Conservation (phyloP, 306 rosid genomes). For the Cicer pinnatifidum region DNA sequence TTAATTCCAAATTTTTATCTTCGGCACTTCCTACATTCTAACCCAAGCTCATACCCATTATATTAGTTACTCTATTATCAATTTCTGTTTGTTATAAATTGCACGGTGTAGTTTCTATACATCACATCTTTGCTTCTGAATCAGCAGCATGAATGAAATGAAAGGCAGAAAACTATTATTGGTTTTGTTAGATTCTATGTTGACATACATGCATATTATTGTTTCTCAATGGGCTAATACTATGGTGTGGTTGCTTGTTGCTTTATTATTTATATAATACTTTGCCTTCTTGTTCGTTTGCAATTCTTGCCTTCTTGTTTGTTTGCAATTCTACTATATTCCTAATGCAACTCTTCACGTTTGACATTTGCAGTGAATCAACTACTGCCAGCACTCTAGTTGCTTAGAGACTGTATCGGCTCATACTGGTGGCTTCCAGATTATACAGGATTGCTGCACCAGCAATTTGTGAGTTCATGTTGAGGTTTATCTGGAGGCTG, state of each 20-base stretch:
- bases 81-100: background rate
- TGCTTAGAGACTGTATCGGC: conserved; percentile 32
- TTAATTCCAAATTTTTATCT: background rate
- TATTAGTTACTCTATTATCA: background rate
- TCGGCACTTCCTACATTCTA: background rate
- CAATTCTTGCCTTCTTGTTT: background rate
- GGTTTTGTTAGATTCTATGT: background rate
- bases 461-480: background rate
- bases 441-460: background rate
- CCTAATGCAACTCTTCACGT: background rate
- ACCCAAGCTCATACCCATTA: background rate
- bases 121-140: background rate
- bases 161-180: background rate
- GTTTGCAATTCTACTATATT: background rate
- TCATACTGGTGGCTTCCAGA: background rate
- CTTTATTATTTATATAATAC: background rate
- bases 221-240: background rate
- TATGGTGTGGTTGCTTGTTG: background rate
- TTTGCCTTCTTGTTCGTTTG: background rate
- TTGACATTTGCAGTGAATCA: conserved; percentile 48
- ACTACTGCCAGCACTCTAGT: conserved; percentile 57
- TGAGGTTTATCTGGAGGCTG: background rate
- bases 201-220: background rate
- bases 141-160: background rate
- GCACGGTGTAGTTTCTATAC: background rate